Base-by-base conservation (phyloP, 768 basidiomycete genomes). In the Boletus pseudopeckii region DNA sequence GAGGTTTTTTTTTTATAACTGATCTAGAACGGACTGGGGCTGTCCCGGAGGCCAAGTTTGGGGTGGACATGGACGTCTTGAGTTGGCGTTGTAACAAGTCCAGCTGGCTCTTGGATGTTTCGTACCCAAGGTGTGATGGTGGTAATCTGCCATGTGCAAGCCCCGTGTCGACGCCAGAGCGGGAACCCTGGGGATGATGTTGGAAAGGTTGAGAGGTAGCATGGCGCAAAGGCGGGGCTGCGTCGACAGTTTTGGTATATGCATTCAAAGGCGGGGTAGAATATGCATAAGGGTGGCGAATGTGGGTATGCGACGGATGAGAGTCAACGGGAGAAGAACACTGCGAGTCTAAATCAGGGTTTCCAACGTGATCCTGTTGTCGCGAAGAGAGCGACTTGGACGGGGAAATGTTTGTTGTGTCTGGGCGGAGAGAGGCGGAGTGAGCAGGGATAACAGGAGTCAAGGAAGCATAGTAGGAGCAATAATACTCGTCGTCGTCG, bases 41-140 rank as follows among this genome's bases (percentile, higher is more conserved):
- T 37, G 50, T 17, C 13, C 59, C 30, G 3, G 64, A 54, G 13
- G 77, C 76, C 36, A 91, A 71, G 63, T 90, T 80, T 8, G 88
- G 88, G 4, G 85, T 83, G 1, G 88, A 90, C 8, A 77, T 71
- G 18, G 84, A 85, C 17, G 72, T 75, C 63, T 82, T 82, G 44
- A 88, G 61, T 17, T 49, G 56, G 3, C 50, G 38, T 13, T 56
- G 59, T 9, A 11, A 7, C 1, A 26, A n/a, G 10, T 22, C 49
- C 0, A 50, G 26, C 2, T 55, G 56, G 15, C 20, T 48, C 30
- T 26, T 22, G n/a, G 55, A 52, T 1, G 42, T 34, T 11, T 37
- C 49, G 32, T 44, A 57, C 0, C 48, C 59, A 1, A 48, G 56
- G 2, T 45, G 59, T 17, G 56, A 13, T 53, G 59, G 54, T 41